A percentile compares a stretch with the other conserved stretches of the same genome.
These are phyloP conservation scores for Gossypium anomalum DNA, from an alignment of 345 rosid species.

Conservation along the genomic window DNA sequence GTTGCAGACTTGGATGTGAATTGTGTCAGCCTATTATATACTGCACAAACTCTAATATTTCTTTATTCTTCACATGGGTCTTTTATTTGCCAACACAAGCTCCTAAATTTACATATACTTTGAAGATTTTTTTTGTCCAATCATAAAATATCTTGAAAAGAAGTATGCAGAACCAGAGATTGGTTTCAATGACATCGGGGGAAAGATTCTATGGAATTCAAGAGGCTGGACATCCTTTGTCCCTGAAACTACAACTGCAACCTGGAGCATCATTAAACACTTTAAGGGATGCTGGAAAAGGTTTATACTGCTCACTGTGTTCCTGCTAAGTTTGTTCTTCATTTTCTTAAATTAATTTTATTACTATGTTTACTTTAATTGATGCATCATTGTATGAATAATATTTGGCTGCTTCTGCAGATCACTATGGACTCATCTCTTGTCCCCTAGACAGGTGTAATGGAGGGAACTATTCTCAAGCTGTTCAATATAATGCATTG, in stretches of 20 bases:
- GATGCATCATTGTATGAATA: background rate
- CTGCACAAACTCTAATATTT: background rate
- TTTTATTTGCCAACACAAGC: background rate
- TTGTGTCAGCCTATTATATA: background rate
- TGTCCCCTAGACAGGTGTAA: constrained; percentile 22
- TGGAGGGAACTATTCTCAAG: constrained; percentile 26
- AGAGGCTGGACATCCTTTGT: constrained; percentile 10
- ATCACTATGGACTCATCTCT: constrained; percentile 24
- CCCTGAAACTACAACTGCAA: no score
- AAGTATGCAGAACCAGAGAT: constrained; percentile 39
- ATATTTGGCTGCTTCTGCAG: constrained; percentile 27
- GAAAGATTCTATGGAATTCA: constrained; percentile 22
- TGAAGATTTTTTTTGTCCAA: background rate
- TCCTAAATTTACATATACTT: background rate
- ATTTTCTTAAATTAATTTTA: background rate
- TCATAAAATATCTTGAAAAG: background rate
- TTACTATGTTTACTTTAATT: background rate
- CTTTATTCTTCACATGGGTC: background rate
- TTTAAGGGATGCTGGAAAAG: constrained; percentile 30
- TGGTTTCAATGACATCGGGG: constrained; percentile 22
- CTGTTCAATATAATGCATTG: constrained; percentile 10
- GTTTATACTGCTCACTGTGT: constrained; percentile 22
- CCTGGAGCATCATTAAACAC: constrained; percentile 21
- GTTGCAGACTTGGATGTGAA: constrained; percentile 2
- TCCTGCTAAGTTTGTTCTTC: constrained; percentile 13